Evolutionary conservation across 2,329 filamentous ascomycete species (phyloP).

Genomic region (Trichoderma breve): DNA sequence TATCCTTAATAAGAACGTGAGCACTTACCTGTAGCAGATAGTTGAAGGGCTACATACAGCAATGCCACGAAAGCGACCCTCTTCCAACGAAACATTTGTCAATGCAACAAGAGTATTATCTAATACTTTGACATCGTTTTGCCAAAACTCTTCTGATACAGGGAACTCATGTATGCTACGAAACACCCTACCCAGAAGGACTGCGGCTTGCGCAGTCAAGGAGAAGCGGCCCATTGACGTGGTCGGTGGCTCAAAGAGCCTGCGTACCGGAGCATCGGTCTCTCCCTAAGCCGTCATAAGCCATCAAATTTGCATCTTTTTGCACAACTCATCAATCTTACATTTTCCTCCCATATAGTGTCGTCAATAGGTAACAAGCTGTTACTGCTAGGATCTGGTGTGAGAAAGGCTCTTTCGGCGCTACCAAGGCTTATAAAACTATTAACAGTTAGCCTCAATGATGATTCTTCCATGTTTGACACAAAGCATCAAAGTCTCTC

Average conservation of each 20-base stretch:
- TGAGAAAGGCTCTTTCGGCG: not conserved
- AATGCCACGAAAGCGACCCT: not conserved
- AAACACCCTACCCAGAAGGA: not conserved
- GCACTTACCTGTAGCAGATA: not conserved
- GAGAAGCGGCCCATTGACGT: conserved; percentile 7
- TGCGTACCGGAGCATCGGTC: not conserved
- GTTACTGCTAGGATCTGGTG: not conserved
- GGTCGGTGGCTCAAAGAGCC: not conserved
- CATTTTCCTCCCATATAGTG: not conserved
- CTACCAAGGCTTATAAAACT: not conserved
- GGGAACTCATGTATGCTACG: not conserved
- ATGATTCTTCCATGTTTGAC: not conserved
- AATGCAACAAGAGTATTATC: not conserved
- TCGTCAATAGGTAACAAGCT: conserved; percentile 5
- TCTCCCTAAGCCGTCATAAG: not conserved
- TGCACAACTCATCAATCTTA: not conserved
- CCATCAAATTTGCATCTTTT: not conserved
- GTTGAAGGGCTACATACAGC: conserved; percentile 3
- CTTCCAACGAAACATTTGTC: not conserved
- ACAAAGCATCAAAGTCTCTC: not conserved
- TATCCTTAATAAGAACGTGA: not conserved
- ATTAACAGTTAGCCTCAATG: not conserved
- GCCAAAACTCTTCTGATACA: not conserved
- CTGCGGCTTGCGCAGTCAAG: not conserved
- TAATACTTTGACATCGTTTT: not conserved